Percentiles rank a stretch among this genome's conserved stretches.
phyloP scores from a whole-genome alignment of 805 yeast species.

The Candida odintsovae region DNA sequence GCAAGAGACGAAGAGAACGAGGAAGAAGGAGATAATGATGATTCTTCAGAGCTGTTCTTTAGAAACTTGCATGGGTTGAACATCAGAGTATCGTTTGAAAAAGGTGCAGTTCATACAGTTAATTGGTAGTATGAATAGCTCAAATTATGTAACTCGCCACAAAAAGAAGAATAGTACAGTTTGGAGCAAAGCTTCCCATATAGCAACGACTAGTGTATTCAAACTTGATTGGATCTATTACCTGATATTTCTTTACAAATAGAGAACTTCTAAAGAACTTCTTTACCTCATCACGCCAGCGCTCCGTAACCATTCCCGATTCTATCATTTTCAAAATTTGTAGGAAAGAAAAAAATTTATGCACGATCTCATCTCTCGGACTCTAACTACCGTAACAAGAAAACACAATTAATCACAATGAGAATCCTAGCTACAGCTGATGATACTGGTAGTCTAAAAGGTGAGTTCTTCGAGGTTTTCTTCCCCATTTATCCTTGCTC shows the following conservation, averaged over 20 bases:
- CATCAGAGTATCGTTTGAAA: not conserved
- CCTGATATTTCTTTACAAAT: too few relatives aligned
- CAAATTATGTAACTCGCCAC: not conserved
- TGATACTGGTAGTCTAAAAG: conserved; percentile 59
- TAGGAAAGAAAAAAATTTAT: too few relatives aligned
- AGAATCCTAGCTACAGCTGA: conserved; percentile 58
- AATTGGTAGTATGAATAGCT: too few relatives aligned
- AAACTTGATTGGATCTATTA: too few relatives aligned
- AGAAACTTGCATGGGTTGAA: not conserved
- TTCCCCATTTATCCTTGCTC: too few relatives aligned
- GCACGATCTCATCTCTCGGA: not conserved
- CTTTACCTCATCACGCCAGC: not conserved
- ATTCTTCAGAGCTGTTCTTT: not conserved
- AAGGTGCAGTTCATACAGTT: not conserved
- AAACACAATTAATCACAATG: conserved; percentile 32
- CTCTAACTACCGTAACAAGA: too few relatives aligned
- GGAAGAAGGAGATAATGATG: not conserved
- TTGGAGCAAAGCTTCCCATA: too few relatives aligned
- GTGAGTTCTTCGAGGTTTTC: conserved; percentile 10
- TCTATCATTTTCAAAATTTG: too few relatives aligned
- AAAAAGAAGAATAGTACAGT: too few relatives aligned
- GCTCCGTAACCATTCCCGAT: not conserved
- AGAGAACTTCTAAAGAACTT: not conserved
- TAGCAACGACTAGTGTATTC: too few relatives aligned
- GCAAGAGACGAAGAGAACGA: not conserved